phyloP scores from a whole-genome alignment of 2,329 filamentous ascomycete genomes.

The Scytalidium sp. region DNA sequence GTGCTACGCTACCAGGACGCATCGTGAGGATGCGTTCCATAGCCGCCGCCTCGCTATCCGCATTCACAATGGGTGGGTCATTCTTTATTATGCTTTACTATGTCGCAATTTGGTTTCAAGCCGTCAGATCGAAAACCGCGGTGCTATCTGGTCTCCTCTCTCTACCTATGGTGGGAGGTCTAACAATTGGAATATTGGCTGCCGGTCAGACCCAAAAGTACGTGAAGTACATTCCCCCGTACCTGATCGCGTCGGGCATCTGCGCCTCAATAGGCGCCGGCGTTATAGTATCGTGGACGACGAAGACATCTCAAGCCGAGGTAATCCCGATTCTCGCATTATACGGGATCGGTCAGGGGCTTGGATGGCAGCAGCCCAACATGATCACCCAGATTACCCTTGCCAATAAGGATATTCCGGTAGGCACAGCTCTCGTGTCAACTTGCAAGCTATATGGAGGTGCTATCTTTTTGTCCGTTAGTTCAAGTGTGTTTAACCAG shows the following conservation, averaged over 20 bases:
- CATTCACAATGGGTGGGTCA: conserved; percentile 24
- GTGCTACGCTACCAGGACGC: conserved; percentile 14
- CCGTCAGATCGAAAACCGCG: conserved; percentile 34
- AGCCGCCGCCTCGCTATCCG: conserved; percentile 16
- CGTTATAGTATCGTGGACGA: not conserved
- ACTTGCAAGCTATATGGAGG: conserved; percentile 56
- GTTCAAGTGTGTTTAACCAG: conserved; percentile 40
- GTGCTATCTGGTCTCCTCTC: conserved; percentile 38
- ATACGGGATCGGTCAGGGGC: conserved; percentile 50
- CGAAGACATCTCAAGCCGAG: not conserved
- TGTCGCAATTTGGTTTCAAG: conserved; percentile 44
- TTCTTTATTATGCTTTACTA: conserved; percentile 36
- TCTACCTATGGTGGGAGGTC: conserved; percentile 33
- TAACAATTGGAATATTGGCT: conserved; percentile 20
- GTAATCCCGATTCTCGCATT: conserved; percentile 44
- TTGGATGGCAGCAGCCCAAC: conserved; percentile 53
- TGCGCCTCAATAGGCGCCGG: too few relatives aligned
- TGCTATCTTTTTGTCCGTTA: conserved; percentile 52
- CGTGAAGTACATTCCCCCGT: too few relatives aligned
- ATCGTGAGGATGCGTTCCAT: conserved; percentile 13
- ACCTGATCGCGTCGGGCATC: too few relatives aligned
- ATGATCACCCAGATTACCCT: conserved; percentile 55
- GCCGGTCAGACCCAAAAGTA: not conserved
- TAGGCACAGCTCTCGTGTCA: conserved; percentile 49
- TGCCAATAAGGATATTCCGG: conserved; percentile 45